phyloP scores from a whole-genome alignment of 2,329 filamentous ascomycete species.

The Fusarium sororula region DNA sequence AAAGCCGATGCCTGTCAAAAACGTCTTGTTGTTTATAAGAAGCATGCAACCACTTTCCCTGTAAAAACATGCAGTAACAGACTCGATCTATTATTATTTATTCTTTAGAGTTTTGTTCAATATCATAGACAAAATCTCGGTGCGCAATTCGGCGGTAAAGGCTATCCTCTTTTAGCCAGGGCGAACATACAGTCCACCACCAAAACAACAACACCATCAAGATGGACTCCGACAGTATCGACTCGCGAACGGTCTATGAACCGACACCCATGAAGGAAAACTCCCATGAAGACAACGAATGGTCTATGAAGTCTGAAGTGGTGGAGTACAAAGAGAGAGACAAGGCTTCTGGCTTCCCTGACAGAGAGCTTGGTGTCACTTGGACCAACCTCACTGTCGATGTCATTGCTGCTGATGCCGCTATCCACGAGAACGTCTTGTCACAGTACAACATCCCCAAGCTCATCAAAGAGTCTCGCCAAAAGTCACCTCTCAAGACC shows the following conservation, averaged over 20 bases:
- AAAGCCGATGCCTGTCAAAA: neutral
- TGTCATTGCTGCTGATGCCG: constrained; percentile 67
- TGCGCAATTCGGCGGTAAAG: neutral
- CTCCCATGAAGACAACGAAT: constrained; percentile 45
- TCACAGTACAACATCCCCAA: constrained; percentile 67
- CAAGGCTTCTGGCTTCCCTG: constrained; percentile 55
- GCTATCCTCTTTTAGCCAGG: constrained; percentile 11
- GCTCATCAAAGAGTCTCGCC: constrained; percentile 60
- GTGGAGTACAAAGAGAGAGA: constrained; percentile 55
- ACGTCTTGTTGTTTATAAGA: neutral
- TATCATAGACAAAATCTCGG: neutral
- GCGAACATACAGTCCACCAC: neutral
- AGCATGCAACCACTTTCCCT: neutral
- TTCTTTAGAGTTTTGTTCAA: neutral
- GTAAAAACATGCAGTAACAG: neutral
- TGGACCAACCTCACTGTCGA: constrained; percentile 72
- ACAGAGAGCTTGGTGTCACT: constrained; percentile 67
- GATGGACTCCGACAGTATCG: constrained; percentile 43
- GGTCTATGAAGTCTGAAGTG: constrained; percentile 60
- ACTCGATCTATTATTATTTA: neutral
- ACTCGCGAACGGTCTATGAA: constrained; percentile 39
- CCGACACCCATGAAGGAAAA: constrained; percentile 13
- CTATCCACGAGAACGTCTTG: constrained; percentile 71
- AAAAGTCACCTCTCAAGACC: constrained; percentile 67
- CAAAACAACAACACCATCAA: constrained; percentile 5